Percentiles rank a stretch among this genome's conserved stretches.
Evolutionary conservation across 352 stramenopile species (phyloP).

Genomic region (Globisporangium polare): DNA sequence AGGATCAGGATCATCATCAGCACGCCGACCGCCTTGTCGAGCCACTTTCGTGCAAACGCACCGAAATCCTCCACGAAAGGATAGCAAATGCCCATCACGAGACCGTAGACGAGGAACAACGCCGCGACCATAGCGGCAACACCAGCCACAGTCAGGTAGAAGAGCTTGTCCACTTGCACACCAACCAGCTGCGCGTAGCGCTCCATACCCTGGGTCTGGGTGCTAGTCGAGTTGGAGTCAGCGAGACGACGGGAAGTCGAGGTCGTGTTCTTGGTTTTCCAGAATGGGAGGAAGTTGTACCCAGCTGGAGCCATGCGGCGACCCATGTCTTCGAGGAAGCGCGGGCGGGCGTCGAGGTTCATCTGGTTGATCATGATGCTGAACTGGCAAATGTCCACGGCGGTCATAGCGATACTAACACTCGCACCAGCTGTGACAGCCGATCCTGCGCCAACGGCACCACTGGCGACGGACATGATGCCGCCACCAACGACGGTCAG

Average conservation of each 20-base stretch:
- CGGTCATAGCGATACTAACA: conserved; percentile 64
- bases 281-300: conserved; percentile 68
- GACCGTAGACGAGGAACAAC: conserved; percentile 42
- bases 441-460: conserved; percentile 48
- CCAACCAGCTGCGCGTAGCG: conserved; percentile 73
- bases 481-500: conserved; percentile 58
- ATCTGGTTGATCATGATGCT: conserved; percentile 83
- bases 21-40: conserved; percentile 75
- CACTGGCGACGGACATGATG: conserved; percentile 60
- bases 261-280: conserved; percentile 26
- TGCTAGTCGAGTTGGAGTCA: conserved; percentile 17
- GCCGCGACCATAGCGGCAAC: conserved; percentile 41
- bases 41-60: conserved; percentile 60
- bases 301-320: conserved; percentile 58
- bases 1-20: conserved; percentile 84
- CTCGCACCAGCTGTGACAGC: conserved; percentile 56
- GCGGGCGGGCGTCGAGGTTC: conserved; percentile 71
- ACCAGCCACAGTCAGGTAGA: conserved; percentile 74
- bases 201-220: conserved; percentile 70
- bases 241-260: conserved; percentile 27
- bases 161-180: conserved; percentile 72
- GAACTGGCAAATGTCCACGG: conserved; percentile 78
- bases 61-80: conserved; percentile 53
- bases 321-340: conserved; percentile 75
- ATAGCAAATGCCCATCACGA: conserved; percentile 42